phyloP scores from a whole-genome alignment of 371 early-diverging fungal genomes.

The Funneliformis caledonium region DNA sequence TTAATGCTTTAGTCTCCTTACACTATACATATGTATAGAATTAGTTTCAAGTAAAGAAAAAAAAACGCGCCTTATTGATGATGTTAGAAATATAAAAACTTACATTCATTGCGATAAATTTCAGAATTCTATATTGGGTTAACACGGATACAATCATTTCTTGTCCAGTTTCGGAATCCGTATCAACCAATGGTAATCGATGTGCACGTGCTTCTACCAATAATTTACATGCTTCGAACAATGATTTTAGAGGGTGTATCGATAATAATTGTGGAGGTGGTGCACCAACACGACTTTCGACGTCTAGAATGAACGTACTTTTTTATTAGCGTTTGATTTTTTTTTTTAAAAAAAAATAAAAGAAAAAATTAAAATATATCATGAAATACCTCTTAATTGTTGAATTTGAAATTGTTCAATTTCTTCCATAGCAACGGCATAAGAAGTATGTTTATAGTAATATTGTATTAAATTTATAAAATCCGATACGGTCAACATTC shows the following conservation, averaged over 20 bases:
- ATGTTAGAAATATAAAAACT: conserved; percentile 35
- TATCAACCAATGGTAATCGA: conserved; percentile 87
- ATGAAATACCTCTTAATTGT: conserved; percentile 63
- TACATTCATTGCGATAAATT: conserved; percentile 89
- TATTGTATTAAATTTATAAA: conserved; percentile 92
- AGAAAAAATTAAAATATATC: conserved; percentile 40
- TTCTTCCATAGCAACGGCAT: conserved; percentile 80
- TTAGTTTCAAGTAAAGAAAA: neutral
- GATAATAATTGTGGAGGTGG: conserved; percentile 64
- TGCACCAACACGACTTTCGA: conserved; percentile 61
- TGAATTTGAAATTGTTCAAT: conserved; percentile 82
- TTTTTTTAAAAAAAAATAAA: neutral
- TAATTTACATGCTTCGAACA: conserved; percentile 81
- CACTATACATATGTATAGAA: conserved; percentile 51
- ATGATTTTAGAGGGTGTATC: conserved; percentile 81
- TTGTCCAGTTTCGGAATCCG: conserved; percentile 69
- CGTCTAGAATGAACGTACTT: conserved; percentile 43
- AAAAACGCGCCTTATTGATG: neutral
- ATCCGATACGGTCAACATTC: conserved; percentile 93
- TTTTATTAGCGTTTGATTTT: neutral
- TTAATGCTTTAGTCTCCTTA: conserved; percentile 65
- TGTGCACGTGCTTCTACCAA: conserved; percentile 81
- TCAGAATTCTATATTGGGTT: conserved; percentile 89
- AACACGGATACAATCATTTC: conserved; percentile 92
- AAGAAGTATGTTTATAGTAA: conserved; percentile 81